Conservation (phyloP, 202 grass and related monocot genomes). For the Hordeum pubiflorum region DNA sequence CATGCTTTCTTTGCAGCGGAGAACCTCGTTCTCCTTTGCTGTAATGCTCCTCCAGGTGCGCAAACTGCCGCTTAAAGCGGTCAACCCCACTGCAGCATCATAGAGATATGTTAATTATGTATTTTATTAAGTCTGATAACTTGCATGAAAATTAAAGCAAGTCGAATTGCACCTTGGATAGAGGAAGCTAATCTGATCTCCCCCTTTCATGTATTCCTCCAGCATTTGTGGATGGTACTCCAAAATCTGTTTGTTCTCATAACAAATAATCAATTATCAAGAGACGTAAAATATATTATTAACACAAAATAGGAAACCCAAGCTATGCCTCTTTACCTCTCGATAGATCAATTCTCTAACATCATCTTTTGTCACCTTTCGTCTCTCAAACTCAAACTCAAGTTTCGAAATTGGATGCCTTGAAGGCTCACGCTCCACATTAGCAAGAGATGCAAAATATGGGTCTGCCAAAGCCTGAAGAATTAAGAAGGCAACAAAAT, state of each 20-base stretch:
- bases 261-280: conserved; percentile 22
- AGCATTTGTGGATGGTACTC: conserved; percentile 99
- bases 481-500: conserved; percentile 5
- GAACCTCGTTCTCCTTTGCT: conserved; percentile 90
- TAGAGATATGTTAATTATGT: not conserved
- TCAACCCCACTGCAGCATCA: conserved; percentile 72
- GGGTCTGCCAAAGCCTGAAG: conserved; percentile 85
- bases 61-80: conserved; percentile 93
- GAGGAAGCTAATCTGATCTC: conserved; percentile 94
- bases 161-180: conserved; percentile 62
- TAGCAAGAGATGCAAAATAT: conserved; percentile 70
- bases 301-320: conserved; percentile 25
- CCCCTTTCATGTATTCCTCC: conserved; percentile 80
- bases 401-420: conserved; percentile 88
- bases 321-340: conserved; percentile 56
- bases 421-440: conserved; percentile 77
- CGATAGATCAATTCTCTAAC: conserved; percentile 91
- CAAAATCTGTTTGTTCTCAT: conserved; percentile 75
- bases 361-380: conserved; percentile 88
- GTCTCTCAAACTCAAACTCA: conserved; percentile 96
- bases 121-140: not conserved
- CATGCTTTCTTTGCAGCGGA: conserved; percentile 82
- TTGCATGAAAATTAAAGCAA: conserved; percentile 19
- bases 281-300: conserved; percentile 7
- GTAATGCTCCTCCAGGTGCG: conserved; percentile 95